Conservation (phyloP, 2,329 filamentous ascomycete species). For the Dichotomopilus funicola region DNA sequence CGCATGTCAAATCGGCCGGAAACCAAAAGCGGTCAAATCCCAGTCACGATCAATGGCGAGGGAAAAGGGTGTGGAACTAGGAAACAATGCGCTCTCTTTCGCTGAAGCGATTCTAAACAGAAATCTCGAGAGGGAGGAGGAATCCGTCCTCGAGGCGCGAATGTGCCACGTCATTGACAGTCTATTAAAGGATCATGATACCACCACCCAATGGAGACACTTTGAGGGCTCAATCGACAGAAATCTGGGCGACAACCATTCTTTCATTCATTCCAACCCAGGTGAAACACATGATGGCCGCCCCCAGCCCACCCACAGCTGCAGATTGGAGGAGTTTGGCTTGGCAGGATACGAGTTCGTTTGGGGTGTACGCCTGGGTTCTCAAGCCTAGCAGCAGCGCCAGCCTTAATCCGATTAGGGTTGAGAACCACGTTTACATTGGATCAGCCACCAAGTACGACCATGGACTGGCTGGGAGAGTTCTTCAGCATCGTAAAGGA, state of each 20-base stretch:
- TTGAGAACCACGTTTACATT: background rate
- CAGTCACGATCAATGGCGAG: background rate
- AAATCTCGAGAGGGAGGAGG: background rate
- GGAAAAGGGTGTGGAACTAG: background rate
- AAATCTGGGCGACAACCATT: background rate
- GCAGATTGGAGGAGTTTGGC: background rate
- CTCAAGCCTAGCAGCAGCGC: background rate
- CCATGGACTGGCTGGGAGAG: background rate
- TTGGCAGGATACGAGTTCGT: background rate
- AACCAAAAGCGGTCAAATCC: background rate
- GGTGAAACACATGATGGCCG: background rate
- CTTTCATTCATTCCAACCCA: background rate
- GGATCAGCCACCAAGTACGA: background rate
- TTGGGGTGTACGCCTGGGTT: background rate
- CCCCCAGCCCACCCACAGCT: background rate
- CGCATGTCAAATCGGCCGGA: background rate
- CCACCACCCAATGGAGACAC: background rate
- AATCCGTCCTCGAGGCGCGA: background rate
- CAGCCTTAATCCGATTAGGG: background rate
- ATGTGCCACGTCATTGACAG: background rate
- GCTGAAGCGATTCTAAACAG: background rate
- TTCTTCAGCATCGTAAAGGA: background rate
- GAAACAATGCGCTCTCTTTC: background rate
- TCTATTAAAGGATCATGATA: background rate
- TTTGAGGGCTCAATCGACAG: background rate